Conservation (phyloP, 257 asterid species). For the Ajuga chamaepitys region DNA sequence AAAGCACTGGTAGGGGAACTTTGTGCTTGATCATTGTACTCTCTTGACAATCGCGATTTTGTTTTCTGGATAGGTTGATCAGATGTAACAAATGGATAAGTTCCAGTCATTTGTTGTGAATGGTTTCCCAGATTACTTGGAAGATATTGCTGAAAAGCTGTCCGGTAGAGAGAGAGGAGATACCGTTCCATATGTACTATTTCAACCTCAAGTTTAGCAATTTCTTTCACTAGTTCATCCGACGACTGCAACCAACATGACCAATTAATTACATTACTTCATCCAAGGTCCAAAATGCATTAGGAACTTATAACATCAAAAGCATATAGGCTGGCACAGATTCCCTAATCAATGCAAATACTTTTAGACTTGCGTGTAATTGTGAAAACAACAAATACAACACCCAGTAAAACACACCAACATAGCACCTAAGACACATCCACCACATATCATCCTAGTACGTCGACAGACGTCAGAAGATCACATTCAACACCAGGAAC, state of each 20-base stretch:
- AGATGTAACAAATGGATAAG: conserved; percentile 17
- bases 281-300: not conserved
- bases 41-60: conserved; percentile 14
- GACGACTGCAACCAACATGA: conserved; percentile 44
- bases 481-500: no score
- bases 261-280: not conserved
- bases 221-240: conserved; percentile 62
- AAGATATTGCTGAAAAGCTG: conserved; percentile 43
- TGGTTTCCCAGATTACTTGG: conserved; percentile 24
- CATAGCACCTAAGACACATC: no score
- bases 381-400: no score
- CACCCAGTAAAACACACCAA: no score
- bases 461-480: no score
- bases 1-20: conserved; percentile 37
- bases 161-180: conserved; percentile 72
- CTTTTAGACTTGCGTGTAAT: no score
- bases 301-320: not conserved
- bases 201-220: conserved; percentile 61
- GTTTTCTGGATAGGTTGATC: conserved; percentile 17
- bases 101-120: conserved; percentile 18
- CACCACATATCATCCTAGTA: no score
- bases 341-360: not conserved
- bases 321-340: not conserved
- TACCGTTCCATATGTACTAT: conserved; percentile 60
- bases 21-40: conserved; percentile 17